Percentiles rank a stretch among this genome's conserved stretches.
These are phyloP conservation scores for Globisporangium nunn DNA, from an alignment of 352 stramenopile genomes.

Conservation along the genomic window DNA sequence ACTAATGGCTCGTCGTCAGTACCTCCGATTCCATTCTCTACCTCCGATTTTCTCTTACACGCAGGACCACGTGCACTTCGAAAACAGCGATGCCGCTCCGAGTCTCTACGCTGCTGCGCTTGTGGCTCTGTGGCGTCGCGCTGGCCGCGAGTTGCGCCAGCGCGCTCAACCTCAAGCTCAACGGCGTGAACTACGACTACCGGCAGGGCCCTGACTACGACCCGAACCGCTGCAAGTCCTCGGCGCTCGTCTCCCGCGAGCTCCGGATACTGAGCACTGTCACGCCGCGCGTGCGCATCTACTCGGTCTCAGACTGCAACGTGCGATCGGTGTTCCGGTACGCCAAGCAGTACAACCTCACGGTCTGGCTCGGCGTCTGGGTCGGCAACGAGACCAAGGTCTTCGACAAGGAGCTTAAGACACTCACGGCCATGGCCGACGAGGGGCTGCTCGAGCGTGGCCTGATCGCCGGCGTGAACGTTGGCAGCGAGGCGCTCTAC, in stretches of 20 bases:
- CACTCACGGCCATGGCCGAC: constrained; percentile 27
- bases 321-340: constrained; percentile 26
- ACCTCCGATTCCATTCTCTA: no score
- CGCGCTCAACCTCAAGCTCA: constrained; percentile 14
- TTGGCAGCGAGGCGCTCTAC: constrained; percentile 68
- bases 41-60: no score
- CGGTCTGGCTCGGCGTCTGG: constrained; percentile 59
- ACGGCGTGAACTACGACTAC: constrained; percentile 69
- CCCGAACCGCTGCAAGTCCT: constrained; percentile 41
- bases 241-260: constrained; percentile 29
- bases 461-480: constrained; percentile 40
- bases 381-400: constrained; percentile 26
- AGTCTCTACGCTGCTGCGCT: neutral
- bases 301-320: constrained; percentile 55
- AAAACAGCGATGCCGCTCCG: neutral
- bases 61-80: no score
- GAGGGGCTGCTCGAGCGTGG: constrained; percentile 21
- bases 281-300: constrained; percentile 42
- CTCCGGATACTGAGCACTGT: constrained; percentile 33
- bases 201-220: constrained; percentile 47
- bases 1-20: no score
- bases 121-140: neutral
- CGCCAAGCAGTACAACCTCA: constrained; percentile 38
- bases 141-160: neutral
- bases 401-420: constrained; percentile 38